Base-by-base conservation (phyloP, 2,329 filamentous ascomycete genomes). In the Scedosporium dehoogii region DNA sequence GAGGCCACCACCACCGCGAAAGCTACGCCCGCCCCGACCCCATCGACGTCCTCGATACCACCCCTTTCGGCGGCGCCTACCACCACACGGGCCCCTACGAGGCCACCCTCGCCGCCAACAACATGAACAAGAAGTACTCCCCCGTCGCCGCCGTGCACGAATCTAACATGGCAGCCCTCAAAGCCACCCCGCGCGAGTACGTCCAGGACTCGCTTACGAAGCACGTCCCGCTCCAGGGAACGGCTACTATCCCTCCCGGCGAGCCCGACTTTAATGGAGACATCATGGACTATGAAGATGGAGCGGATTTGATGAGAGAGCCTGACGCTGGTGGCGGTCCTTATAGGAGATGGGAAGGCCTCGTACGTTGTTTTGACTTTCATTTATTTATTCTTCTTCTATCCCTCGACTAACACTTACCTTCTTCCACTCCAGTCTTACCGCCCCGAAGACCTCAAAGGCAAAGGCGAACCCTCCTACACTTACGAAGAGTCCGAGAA, bases 51-150 rank as follows among this genome's bases (percentile, higher is more conserved):
- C 84, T 97, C 1, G 93, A 96, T 71, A 80, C 82, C n/a, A 48
- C 60, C 42, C 23, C 53, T 21, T 73, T 81, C 48, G 82, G 83
- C 59, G 81, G 81, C 18, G 75, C 81, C 2, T 96, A 96, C 73
- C 93, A 97, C 73, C 93, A 97, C 69, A 90, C 88, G 66, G 92
- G 93, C 0, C 93, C 93, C 0, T 97, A 90, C 68, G 93, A 97
- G 71, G 91, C 92, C 9, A 88, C 90, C 2, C 80, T 91, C 60
- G 79, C 88, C 1, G 84, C 89, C 12, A 83, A 90, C 58, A 97
- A 97, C 75, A 79, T 76, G 3, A 79, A 85, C 68, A 80, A 78
- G 68, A 74, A 74, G 66, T 79, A 78, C 63, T 87, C 90, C 3
- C 92, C 93, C 0, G 76, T 97, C 6, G 91, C 89, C 29, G 93